Evolutionary conservation across 2,329 filamentous ascomycete species (phyloP), one percentile per base, ranked within the genome.

Genomic region (Talaromyces piceae): DNA sequence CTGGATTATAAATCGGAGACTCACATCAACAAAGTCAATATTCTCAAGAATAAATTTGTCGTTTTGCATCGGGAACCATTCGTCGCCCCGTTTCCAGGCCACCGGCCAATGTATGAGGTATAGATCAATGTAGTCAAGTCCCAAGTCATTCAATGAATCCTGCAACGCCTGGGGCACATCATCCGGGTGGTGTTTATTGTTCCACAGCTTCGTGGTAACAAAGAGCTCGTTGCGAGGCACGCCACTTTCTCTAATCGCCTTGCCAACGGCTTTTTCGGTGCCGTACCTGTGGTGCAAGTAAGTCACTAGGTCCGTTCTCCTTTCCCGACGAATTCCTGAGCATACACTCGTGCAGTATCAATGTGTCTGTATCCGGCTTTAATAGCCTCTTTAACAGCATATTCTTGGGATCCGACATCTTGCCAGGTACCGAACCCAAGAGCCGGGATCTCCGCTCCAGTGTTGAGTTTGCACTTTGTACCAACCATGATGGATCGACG

Each of bases 41-140:
- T 74, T 63, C 13, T 68, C 73, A 1, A 69, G 59, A n/a, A 66
- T 57, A 3, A 65, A 61, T 47, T 74, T 74, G 25, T 71, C 73
- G 48, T 73, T 59, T 22, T 68, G 60, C 51, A 66, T 63, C 3
- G 77, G 77, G 46, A 78, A 71, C 37, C 70, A 55, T 5, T 73
- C 67, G 20, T 70, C 66, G n/a, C 75, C 72, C 22, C 72, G 67
- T 44, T 73, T 72, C 62, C 79, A 81, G 1, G 79, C 70, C 8
- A 74, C 72, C 0, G 79, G 80, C 76, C 77, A 88, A 67, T 87
- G 83, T 63, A 89, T 86, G 52, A 87, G 73, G 65, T 79, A 86
- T 9, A 88, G 72, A 63, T 88, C 84, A 52, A 88, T 72, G 63
- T 87, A 87, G 53, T 83, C 82, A 33, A 83, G 70, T 11, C 75